These are phyloP conservation scores for Nicotiana tomentosiformis DNA, from an alignment of 257 asterid species.

Conservation along the genomic window DNA sequence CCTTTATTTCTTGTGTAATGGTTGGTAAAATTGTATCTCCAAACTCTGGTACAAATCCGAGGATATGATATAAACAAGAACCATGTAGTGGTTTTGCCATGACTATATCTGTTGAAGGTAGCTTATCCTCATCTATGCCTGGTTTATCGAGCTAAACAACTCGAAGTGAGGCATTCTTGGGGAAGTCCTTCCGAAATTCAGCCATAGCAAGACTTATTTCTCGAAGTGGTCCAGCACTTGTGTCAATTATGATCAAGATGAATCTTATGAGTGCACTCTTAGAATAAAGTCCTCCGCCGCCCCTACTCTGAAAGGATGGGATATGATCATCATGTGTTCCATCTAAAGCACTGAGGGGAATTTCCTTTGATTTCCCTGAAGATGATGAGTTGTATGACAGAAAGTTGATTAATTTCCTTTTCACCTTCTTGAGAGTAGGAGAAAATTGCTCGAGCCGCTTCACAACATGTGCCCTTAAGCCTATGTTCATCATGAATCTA, in stretches of 20 bases:
- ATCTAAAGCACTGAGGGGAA: slow-evolving; percentile 46
- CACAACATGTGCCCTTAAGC: slow-evolving; percentile 42
- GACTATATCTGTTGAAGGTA: slow-evolving; percentile 48
- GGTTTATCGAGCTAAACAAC: slow-evolving; percentile 57
- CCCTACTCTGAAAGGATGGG: slow-evolving; percentile 9
- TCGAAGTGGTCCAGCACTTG: slow-evolving; percentile 32
- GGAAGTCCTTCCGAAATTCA: slow-evolving; percentile 46
- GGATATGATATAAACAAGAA: slow-evolving; percentile 41
- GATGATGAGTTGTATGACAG: not conserved
- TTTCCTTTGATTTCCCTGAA: slow-evolving; percentile 1
- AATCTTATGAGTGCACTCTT: slow-evolving; percentile 1
- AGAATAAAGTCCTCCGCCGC: not conserved
- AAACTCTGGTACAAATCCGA: slow-evolving; percentile 55
- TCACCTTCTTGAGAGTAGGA: slow-evolving; percentile 31
- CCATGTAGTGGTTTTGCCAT: slow-evolving; percentile 69
- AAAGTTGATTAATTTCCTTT: slow-evolving; percentile 13
- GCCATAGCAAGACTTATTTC: slow-evolving; percentile 40
- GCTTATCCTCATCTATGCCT: slow-evolving; percentile 25
- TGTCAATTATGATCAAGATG: slow-evolving; percentile 44
- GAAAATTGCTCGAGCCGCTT: slow-evolving; percentile 39
- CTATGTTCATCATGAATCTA: slow-evolving; percentile 44
- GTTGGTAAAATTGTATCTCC: slow-evolving; percentile 9
- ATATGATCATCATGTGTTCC: slow-evolving; percentile 24
- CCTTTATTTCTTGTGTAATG: not conserved
- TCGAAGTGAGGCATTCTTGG: slow-evolving; percentile 16